Percentiles rank a stretch among this genome's conserved stretches.
Conservation (phyloP, 345 rosid genomes). For the Boechera retrofracta region DNA sequence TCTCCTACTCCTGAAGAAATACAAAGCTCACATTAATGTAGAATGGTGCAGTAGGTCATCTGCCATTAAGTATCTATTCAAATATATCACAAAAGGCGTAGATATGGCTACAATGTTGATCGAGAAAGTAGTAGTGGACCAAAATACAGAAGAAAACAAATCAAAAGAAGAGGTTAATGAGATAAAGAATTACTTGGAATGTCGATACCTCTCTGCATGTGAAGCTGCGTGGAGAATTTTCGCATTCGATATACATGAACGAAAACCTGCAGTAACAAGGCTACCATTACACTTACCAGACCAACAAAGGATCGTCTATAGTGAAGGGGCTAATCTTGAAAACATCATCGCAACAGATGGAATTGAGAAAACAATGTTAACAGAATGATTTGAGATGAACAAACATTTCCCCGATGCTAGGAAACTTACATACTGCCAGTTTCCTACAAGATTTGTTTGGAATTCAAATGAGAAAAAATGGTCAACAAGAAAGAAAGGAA, state of each 20-base stretch:
- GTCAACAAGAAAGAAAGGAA: background rate
- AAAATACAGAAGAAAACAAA: no score
- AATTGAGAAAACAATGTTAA: background rate
- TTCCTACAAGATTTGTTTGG: background rate
- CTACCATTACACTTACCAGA: conserved; percentile 1
- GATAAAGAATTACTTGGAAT: background rate
- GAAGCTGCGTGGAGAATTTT: conserved; percentile 11
- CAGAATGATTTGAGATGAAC: background rate
- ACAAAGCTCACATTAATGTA: no score
- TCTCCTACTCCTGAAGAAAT: no score
- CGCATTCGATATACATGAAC: background rate
- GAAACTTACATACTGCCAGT: background rate
- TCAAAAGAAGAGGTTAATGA: no score
- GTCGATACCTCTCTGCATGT: conserved; percentile 16
- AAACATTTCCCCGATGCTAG: background rate
- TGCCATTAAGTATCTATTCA: no score
- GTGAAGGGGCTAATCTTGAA: background rate
- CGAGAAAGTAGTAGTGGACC: no score
- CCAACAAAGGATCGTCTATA: background rate
- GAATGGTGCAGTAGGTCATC: no score
- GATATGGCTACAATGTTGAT: no score
- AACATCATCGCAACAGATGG: background rate
- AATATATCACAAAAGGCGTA: no score
- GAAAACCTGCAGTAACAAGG: background rate
- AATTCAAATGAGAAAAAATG: background rate